Conservation (phyloP, 805 yeast species). For the Saccharomyces mikatae region DNA sequence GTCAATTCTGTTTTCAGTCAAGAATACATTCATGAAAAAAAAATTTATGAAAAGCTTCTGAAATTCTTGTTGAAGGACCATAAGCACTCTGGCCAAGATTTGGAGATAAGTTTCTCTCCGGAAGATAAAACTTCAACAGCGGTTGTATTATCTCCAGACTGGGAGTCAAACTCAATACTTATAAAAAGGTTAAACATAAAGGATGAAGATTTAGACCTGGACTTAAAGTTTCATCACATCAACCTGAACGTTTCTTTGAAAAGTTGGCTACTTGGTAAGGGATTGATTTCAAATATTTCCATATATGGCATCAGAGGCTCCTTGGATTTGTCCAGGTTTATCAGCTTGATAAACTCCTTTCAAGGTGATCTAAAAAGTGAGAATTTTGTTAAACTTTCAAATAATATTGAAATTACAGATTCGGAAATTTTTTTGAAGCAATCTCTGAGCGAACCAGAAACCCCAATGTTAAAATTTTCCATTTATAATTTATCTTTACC, state of each 20-base stretch:
- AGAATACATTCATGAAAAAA: constrained; percentile 63
- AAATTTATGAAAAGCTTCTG: constrained; percentile 65
- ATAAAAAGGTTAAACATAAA: constrained; percentile 31
- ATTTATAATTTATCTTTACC: constrained; percentile 62
- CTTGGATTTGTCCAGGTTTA: neutral
- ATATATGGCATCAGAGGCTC: constrained; percentile 73
- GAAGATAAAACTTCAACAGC: constrained; percentile 25
- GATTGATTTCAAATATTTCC: constrained; percentile 71
- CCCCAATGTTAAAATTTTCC: constrained; percentile 34
- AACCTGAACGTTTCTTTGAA: constrained; percentile 70
- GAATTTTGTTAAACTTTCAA: constrained; percentile 1
- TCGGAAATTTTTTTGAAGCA: neutral
- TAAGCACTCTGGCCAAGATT: constrained; percentile 39
- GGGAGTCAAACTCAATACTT: constrained; percentile 77
- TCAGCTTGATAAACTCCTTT: neutral
- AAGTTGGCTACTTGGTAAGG: constrained; percentile 83
- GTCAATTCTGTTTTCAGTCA: constrained; percentile 80
- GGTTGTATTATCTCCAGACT: constrained; percentile 77
- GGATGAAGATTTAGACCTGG: constrained; percentile 51
- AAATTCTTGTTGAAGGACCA: constrained; percentile 43
- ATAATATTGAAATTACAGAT: neutral
- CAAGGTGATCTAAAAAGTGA: constrained; percentile 1
- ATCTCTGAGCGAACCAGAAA: neutral
- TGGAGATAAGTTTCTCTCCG: constrained; percentile 67
- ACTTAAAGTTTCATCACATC: constrained; percentile 70